Evolutionary conservation across 352 stramenopile species (phyloP), one percentile per base, ranked within the genome.

Genomic region (Phytophthora pinifolia): DNA sequence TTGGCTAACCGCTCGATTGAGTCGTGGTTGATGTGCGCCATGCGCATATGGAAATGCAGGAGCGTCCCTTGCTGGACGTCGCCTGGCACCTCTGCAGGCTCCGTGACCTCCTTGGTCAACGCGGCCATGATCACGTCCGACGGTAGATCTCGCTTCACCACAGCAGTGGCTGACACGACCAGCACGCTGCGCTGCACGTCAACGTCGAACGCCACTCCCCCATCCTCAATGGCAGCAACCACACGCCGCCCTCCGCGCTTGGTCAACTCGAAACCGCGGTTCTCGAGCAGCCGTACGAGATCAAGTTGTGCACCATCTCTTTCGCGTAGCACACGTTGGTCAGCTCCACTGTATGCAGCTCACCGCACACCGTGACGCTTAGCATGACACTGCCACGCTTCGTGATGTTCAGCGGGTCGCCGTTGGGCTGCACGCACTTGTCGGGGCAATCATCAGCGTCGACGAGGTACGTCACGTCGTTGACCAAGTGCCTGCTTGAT

Each of bases 41-140:
- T n/a, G n/a, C 45, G 30, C 7, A 15, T 29, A 29, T 62, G 54
- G 14, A 62, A 51, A 2, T 42, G 9, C 36, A 53, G 9, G 18
- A 51, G n/a, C 3, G 54, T 46, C 12, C 30, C 25, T 4, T 37
- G 13, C 15, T 55, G 25, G 18, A 31, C n/a, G 13, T 46, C 29
- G 27, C 13, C 12, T 6, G 20, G 3, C 20, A 25, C 20, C 20
- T 25, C 20, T 3, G 20, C 20, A 3, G 20, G 3, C 20, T 25
- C 20, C 2, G 20, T 25, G 20, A 13, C 15, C 38, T 57, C 49
- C 14, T 47, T 9, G 6, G 7, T 27, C 6, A 56, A 17, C 3
- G 12, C 36, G 7, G 48, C 29, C 48, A 56, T 56, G 5, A 47
- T 46, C 36, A 47, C 36, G 13, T 20, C 25, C 8, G 43, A 50